A percentile compares a stretch with the other conserved stretches of the same genome.
Conservation (phyloP, 2,329 filamentous ascomycete species). For the Sphaerulina populicola region DNA sequence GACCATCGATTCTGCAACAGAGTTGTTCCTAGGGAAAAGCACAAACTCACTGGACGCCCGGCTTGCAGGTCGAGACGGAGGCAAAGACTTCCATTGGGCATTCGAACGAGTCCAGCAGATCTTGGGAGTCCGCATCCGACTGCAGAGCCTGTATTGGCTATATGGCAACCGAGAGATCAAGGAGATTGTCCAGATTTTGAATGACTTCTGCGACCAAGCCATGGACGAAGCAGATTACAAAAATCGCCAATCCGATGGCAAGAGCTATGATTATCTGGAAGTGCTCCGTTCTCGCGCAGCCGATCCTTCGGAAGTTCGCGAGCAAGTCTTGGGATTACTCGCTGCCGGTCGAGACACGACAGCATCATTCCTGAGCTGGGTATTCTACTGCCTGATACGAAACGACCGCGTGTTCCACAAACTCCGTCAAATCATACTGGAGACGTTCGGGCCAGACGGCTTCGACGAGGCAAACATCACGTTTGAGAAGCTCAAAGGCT, state of each 20-base stretch:
- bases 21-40: slow-evolving; percentile 44
- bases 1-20: slow-evolving; percentile 58
- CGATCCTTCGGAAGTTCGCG: slow-evolving; percentile 30
- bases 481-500: slow-evolving; percentile 55
- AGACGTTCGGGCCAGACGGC: slow-evolving; percentile 34
- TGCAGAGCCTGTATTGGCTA: slow-evolving; percentile 35
- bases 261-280: slow-evolving; percentile 9
- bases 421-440: slow-evolving; percentile 44
- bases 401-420: slow-evolving; percentile 42
- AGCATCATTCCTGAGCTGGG: slow-evolving; percentile 38
- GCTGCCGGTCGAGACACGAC: slow-evolving; percentile 47
- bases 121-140: slow-evolving; percentile 12
- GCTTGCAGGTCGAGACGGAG: slow-evolving; percentile 1
- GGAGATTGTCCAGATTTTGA: slow-evolving; percentile 5
- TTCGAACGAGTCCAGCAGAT: slow-evolving; percentile 7
- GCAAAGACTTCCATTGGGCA: slow-evolving; percentile 11
- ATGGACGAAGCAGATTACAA: slow-evolving; percentile 7
- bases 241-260: background rate
- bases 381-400: slow-evolving; percentile 41
- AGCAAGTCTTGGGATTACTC: slow-evolving; percentile 45
- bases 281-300: slow-evolving; percentile 46
- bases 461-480: slow-evolving; percentile 39
- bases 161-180: slow-evolving; percentile 8
- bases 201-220: slow-evolving; percentile 11
- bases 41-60: slow-evolving; percentile 16